Conservation (phyloP, 2,329 filamentous ascomycete genomes). For the Aureobasidium sp. region DNA sequence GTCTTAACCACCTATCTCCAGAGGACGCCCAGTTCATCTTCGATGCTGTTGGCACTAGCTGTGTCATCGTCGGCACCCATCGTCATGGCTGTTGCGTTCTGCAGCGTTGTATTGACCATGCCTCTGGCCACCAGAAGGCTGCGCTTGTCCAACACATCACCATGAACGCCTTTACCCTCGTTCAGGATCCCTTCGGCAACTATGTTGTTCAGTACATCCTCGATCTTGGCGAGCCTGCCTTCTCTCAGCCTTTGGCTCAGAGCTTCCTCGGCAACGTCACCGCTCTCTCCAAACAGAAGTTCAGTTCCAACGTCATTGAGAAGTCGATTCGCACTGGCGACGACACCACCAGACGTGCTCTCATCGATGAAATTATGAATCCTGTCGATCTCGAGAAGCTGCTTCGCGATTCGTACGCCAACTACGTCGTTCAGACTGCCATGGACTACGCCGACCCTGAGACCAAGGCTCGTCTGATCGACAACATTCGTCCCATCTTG, state of each 20-base stretch:
- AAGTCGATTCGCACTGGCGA: slow-evolving; percentile 80
- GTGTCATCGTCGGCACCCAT: slow-evolving; percentile 88
- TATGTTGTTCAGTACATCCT: slow-evolving; percentile 98
- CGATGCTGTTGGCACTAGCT: slow-evolving; percentile 79
- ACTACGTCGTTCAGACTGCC: slow-evolving; percentile 97
- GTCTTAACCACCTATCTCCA: slow-evolving; percentile 83
- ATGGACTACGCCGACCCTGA: slow-evolving; percentile 73
- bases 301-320: slow-evolving; percentile 98
- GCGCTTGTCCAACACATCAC: slow-evolving; percentile 85
- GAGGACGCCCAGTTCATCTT: slow-evolving; percentile 94
- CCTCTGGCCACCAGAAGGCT: slow-evolving; percentile 79
- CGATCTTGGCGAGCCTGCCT: slow-evolving; percentile 78
- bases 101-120: slow-evolving; percentile 96
- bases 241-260: slow-evolving; percentile 80
- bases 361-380: slow-evolving; percentile 74
- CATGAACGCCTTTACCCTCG: slow-evolving; percentile 74
- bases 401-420: slow-evolving; percentile 86
- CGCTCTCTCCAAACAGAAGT: slow-evolving; percentile 86
- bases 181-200: slow-evolving; percentile 96
- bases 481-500: slow-evolving; percentile 77
- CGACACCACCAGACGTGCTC: slow-evolving; percentile 64
- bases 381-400: slow-evolving; percentile 78
- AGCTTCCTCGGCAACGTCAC: slow-evolving; percentile 69
- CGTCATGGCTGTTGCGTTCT: slow-evolving; percentile 97
- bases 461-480: slow-evolving; percentile 69